phyloP scores from a whole-genome alignment of 2,329 filamentous ascomycete genomes.

The Microsporum audouinii region DNA sequence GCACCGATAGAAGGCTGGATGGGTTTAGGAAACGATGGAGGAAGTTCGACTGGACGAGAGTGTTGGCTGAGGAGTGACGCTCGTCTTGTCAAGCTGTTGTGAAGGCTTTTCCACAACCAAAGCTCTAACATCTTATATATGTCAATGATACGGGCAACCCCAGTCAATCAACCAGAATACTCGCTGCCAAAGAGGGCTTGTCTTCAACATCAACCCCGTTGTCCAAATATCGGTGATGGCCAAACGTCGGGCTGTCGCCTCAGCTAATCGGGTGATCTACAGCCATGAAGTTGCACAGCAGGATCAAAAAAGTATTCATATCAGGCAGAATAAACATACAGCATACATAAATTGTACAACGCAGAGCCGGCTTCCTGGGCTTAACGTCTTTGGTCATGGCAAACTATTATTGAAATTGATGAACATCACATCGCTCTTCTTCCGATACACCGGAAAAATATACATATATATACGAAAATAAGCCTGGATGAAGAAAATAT shows the following conservation, averaged over 20 bases:
- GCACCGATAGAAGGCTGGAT: slow-evolving; percentile 55
- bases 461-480: neutral
- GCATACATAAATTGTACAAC: neutral
- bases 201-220: neutral
- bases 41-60: slow-evolving; percentile 80
- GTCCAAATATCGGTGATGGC: neutral
- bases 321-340: neutral
- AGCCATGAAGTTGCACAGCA: neutral
- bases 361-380: neutral
- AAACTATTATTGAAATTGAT: neutral
- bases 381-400: neutral
- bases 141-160: neutral
- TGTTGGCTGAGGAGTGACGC: slow-evolving; percentile 41
- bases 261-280: neutral
- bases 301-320: neutral
- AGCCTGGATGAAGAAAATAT: neutral
- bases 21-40: slow-evolving; percentile 75
- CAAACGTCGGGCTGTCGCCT: neutral
- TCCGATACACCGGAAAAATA: neutral
- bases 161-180: neutral
- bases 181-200: neutral
- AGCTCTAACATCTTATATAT: neutral
- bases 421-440: neutral
- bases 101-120: too few relatives aligned
- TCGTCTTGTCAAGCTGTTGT: too few relatives aligned